Evolutionary conservation across 148 eudicot species (phyloP).

Genomic region (Tetragonia tetragonoides): DNA sequence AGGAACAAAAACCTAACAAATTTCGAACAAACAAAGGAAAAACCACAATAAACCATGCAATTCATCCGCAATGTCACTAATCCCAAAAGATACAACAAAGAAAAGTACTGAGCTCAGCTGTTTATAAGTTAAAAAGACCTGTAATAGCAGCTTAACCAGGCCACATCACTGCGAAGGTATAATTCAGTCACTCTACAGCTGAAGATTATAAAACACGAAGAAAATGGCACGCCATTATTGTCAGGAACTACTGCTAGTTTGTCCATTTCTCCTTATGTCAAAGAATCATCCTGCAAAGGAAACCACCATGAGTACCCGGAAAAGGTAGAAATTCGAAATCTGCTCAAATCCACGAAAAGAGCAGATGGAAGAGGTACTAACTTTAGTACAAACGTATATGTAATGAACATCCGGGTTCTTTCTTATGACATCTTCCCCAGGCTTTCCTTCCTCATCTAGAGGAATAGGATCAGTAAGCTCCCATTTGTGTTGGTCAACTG

Average conservation of each 20-base stretch:
- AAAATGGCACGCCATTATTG: not conserved
- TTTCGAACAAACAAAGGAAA: no score
- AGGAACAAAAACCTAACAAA: no score
- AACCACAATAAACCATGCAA: no score
- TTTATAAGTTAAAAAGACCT: not conserved
- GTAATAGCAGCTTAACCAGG: not conserved
- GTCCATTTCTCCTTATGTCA: slow-evolving; percentile 12
- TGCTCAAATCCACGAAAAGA: not conserved
- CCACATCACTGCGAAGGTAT: not conserved
- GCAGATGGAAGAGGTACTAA: slow-evolving; percentile 22
- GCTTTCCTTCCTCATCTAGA: slow-evolving; percentile 45
- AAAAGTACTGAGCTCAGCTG: not conserved
- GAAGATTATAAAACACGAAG: not conserved
- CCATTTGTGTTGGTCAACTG: slow-evolving; percentile 37
- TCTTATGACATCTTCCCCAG: slow-evolving; percentile 46
- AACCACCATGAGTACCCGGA: not conserved
- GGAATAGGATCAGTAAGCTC: slow-evolving; percentile 70
- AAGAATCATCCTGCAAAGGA: slow-evolving; percentile 23
- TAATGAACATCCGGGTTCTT: slow-evolving; percentile 67
- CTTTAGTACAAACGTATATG: slow-evolving; percentile 80
- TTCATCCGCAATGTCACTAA: no score
- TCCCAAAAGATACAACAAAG: not conserved
- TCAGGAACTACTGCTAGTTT: not conserved
- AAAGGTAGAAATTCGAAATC: not conserved
- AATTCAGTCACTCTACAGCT: not conserved